These are phyloP conservation scores for Claviceps citrina DNA, from an alignment of 2,329 filamentous ascomycete species.

Conservation along the genomic window DNA sequence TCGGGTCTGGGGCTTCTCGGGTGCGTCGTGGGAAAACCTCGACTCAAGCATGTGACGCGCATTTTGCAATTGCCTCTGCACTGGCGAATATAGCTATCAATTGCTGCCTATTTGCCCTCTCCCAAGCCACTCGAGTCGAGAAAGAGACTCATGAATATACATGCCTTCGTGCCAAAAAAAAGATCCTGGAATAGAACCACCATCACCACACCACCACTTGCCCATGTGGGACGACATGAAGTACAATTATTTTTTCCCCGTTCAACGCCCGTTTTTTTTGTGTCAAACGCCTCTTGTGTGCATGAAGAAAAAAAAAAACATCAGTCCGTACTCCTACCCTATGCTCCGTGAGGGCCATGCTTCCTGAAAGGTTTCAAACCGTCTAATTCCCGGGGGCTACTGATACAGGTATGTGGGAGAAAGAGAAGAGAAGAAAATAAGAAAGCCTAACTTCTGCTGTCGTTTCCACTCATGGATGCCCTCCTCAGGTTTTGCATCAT, in stretches of 20 bases:
- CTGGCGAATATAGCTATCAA: too few relatives aligned
- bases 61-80: too few relatives aligned
- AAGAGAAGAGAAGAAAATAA: neutral
- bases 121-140: neutral
- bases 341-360: neutral
- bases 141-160: neutral
- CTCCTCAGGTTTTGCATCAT: slow-evolving; percentile 36
- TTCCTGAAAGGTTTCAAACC: neutral
- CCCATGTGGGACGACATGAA: neutral
- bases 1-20: too few relatives aligned
- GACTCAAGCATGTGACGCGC: too few relatives aligned
- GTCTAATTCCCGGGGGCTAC: neutral
- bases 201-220: neutral
- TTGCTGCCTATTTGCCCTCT: neutral
- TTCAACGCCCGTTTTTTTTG: neutral
- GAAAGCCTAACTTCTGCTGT: neutral
- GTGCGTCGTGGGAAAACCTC: too few relatives aligned
- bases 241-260: neutral
- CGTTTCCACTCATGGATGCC: slow-evolving; percentile 14
- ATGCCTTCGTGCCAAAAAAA: neutral
- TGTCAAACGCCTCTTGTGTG: neutral
- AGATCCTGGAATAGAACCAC: neutral
- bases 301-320: too few relatives aligned
- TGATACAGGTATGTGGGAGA: neutral
- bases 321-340: neutral